A percentile compares a stretch with the other conserved stretches of the same genome.
phyloP scores from a whole-genome alignment of 2,329 filamentous ascomycete genomes.

The Talaromyces sp. region DNA sequence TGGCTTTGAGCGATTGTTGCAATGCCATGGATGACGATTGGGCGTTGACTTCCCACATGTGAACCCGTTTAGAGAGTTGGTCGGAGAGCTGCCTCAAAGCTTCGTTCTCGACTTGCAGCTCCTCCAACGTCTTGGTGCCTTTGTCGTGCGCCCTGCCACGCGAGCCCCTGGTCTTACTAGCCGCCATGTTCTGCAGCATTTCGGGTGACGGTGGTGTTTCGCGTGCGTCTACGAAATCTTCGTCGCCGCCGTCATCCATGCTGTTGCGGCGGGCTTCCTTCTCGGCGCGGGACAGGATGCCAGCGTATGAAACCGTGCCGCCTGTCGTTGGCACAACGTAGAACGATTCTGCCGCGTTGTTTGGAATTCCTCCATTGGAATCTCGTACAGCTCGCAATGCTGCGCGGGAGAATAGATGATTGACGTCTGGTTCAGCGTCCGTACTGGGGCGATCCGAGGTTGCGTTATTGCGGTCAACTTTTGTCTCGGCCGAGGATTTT shows the following conservation, averaged over 20 bases:
- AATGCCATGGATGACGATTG: constrained; percentile 82
- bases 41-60: constrained; percentile 86
- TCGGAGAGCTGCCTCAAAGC: constrained; percentile 81
- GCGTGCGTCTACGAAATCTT: constrained; percentile 84
- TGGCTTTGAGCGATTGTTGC: constrained; percentile 66
- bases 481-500: constrained; percentile 30
- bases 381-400: constrained; percentile 73
- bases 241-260: constrained; percentile 63
- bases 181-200: constrained; percentile 40
- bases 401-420: constrained; percentile 77
- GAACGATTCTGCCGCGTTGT: constrained; percentile 66
- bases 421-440: constrained; percentile 65
- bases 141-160: constrained; percentile 15
- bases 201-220: constrained; percentile 56
- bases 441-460: constrained; percentile 33
- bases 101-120: constrained; percentile 82
- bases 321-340: constrained; percentile 92
- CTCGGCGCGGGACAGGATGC: constrained; percentile 61
- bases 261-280: constrained; percentile 40
- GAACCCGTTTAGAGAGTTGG: constrained; percentile 78
- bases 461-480: constrained; percentile 33
- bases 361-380: constrained; percentile 53
- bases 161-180: constrained; percentile 28
- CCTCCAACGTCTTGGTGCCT: constrained; percentile 67
- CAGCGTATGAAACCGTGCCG: constrained; percentile 87